These are phyloP conservation scores for Lepidopterella palustris DNA, from an alignment of 495 filamentous ascomycete genomes.

Conservation along the genomic window DNA sequence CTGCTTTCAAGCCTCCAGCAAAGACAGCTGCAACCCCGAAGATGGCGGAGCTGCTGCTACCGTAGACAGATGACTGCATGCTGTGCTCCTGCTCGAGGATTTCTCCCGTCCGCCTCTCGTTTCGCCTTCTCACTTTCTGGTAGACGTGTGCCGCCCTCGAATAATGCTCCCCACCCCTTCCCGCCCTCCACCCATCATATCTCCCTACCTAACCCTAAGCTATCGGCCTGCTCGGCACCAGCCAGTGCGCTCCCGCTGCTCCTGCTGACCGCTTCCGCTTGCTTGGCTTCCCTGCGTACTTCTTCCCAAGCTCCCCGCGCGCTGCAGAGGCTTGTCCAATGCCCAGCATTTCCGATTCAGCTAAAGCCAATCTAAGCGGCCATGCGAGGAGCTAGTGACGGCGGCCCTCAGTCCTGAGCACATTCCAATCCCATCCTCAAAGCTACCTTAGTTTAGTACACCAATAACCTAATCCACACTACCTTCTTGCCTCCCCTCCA, in stretches of 20 bases:
- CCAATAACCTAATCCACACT: slow-evolving; percentile 11
- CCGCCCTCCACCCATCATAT: slow-evolving; percentile 1
- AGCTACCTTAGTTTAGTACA: slow-evolving; percentile 3
- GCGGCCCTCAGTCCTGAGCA: not conserved
- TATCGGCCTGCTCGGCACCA: slow-evolving; percentile 3
- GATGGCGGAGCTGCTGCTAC: not conserved
- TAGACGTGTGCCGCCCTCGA: not conserved
- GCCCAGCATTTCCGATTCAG: not conserved
- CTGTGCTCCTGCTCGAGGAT: no score
- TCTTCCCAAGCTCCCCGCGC: not conserved
- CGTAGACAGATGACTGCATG: no score
- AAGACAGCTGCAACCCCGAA: no score
- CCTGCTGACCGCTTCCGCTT: slow-evolving; percentile 7
- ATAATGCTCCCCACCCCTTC: no score
- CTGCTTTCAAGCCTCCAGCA: no score
- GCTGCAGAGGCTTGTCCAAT: not conserved
- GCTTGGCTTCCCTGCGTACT: slow-evolving; percentile 1
- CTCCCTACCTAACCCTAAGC: not conserved
- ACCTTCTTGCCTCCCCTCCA: slow-evolving; percentile 1
- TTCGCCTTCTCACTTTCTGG: not conserved
- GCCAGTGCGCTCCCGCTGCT: no score
- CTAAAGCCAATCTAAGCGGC: slow-evolving; percentile 4
- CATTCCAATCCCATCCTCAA: slow-evolving; percentile 3
- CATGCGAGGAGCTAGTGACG: slow-evolving; percentile 1
- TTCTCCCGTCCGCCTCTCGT: no score